These are phyloP conservation scores for Yamadazyma buinensis DNA, from an alignment of 1,139 yeast genomes.

Conservation along the genomic window DNA sequence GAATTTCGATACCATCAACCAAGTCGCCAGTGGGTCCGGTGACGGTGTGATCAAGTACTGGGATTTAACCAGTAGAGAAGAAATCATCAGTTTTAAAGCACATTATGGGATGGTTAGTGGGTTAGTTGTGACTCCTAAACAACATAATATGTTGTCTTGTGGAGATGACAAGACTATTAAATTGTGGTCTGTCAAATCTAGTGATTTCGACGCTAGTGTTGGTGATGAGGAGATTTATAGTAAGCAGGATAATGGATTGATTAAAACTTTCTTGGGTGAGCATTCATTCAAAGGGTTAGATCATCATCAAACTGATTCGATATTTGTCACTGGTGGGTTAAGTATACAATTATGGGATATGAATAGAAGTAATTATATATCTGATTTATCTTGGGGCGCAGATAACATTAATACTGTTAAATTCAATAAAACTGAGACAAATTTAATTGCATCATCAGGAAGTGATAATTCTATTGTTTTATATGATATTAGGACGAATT, in stretches of 20 bases:
- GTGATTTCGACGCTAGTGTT: conserved; percentile 33
- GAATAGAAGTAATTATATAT: conserved; percentile 68
- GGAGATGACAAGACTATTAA: conserved; percentile 90
- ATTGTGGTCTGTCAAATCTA: conserved; percentile 63
- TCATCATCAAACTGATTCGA: conserved; percentile 70
- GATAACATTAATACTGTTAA: conserved; percentile 80
- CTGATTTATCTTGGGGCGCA: conserved; percentile 92
- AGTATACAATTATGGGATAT: conserved; percentile 88
- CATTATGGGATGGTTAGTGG: conserved; percentile 93
- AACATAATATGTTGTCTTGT: conserved; percentile 66
- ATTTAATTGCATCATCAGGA: conserved; percentile 86
- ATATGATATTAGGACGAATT: conserved; percentile 87
- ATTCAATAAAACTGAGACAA: conserved; percentile 88
- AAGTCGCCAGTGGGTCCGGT: conserved; percentile 88
- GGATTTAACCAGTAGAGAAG: conserved; percentile 76
- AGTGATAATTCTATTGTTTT: conserved; percentile 86
- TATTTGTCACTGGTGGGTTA: conserved; percentile 92
- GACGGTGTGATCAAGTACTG: conserved; percentile 95
- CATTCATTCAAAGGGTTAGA: conserved; percentile 84
- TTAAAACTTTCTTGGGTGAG: conserved; percentile 78
- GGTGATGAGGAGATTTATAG: conserved; percentile 31
- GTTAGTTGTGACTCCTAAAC: conserved; percentile 70
- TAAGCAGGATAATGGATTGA: conserved; percentile 41
- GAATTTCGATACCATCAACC: conserved; percentile 64
- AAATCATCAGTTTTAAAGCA: conserved; percentile 74